A percentile compares a stretch with the other conserved stretches of the same genome.
These are phyloP conservation scores for Paraleonurus japonicus DNA, from an alignment of 257 asterid genomes.

Conservation along the genomic window DNA sequence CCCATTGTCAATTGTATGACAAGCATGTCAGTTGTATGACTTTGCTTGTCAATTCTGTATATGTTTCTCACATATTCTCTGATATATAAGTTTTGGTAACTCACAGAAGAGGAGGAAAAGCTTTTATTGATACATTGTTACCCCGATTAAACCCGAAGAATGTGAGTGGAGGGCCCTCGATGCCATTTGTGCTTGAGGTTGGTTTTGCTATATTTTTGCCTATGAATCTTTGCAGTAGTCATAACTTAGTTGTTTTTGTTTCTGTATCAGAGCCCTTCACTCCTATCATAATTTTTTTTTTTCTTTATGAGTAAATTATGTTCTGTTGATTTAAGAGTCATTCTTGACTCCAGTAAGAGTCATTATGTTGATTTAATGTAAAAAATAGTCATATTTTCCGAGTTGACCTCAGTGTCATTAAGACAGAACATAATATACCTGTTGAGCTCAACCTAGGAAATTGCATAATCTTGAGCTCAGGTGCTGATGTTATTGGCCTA, in stretches of 20 bases:
- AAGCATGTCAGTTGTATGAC: constrained; percentile 2
- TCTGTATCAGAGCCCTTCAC: neutral
- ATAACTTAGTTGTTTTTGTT: neutral
- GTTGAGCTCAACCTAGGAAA: constrained; percentile 9
- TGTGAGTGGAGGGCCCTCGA: constrained; percentile 70
- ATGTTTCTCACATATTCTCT: constrained; percentile 12
- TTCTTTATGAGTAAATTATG: neutral
- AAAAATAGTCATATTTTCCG: neutral
- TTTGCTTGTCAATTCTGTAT: constrained; percentile 5
- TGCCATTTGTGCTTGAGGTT: constrained; percentile 99
- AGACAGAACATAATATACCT: neutral
- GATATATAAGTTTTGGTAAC: constrained; percentile 27
- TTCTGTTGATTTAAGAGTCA: neutral
- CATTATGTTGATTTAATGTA: neutral
- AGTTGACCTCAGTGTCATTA: neutral
- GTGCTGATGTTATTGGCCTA: neutral
- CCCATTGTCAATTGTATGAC: constrained; percentile 7
- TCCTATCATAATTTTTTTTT: neutral
- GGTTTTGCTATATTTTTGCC: constrained; percentile 23
- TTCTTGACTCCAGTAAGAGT: constrained; percentile 15
- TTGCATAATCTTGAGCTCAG: neutral
- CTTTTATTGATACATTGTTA: constrained; percentile 82
- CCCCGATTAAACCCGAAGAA: constrained; percentile 87
- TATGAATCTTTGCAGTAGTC: neutral
- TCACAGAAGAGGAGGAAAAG: constrained; percentile 88